Evolutionary conservation across 2,329 filamentous ascomycete genomes (phyloP).

Genomic region (Calycina herbarum): DNA sequence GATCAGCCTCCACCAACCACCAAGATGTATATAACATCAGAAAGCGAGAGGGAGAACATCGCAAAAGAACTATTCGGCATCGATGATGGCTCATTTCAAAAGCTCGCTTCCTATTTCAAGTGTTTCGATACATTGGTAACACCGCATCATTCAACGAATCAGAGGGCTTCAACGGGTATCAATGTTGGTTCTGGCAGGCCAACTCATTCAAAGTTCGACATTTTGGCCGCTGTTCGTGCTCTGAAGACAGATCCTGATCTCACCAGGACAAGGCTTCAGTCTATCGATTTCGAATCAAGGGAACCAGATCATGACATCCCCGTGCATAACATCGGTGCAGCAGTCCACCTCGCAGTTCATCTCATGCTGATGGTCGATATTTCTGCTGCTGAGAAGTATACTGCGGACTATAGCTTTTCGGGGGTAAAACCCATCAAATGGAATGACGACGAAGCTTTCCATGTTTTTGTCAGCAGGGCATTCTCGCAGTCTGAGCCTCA

Average conservation of each 20-base stretch:
- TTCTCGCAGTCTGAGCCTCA: slow-evolving; percentile 13
- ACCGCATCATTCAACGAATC: slow-evolving; percentile 14
- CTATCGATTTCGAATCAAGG: slow-evolving; percentile 13
- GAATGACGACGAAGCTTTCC: slow-evolving; percentile 14
- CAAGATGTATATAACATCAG: slow-evolving; percentile 14
- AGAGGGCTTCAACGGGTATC: slow-evolving; percentile 13
- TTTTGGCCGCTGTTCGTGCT: slow-evolving; percentile 16
- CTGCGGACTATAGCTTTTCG: slow-evolving; percentile 15
- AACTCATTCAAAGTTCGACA: slow-evolving; percentile 15
- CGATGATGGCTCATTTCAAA: slow-evolving; percentile 11
- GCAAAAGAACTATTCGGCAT: slow-evolving; percentile 14
- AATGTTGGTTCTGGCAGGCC: background rate
- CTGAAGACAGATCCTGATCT: slow-evolving; percentile 18
- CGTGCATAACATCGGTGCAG: slow-evolving; percentile 11
- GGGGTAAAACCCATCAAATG: slow-evolving; percentile 11
- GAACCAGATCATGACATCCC: slow-evolving; percentile 12
- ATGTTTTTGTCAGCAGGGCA: slow-evolving; percentile 10
- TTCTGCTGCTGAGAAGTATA: slow-evolving; percentile 17
- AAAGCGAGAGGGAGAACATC: slow-evolving; percentile 11
- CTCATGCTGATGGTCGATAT: slow-evolving; percentile 20
- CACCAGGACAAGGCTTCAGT: slow-evolving; percentile 16
- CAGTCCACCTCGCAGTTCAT: slow-evolving; percentile 20
- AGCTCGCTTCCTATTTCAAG: slow-evolving; percentile 13
- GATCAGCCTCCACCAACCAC: no score
- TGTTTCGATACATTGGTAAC: slow-evolving; percentile 13